Percentiles rank a stretch among this genome's conserved stretches.
phyloP scores from a whole-genome alignment of 2,329 filamentous ascomycete genomes.

The Shiraia bambusicola region DNA sequence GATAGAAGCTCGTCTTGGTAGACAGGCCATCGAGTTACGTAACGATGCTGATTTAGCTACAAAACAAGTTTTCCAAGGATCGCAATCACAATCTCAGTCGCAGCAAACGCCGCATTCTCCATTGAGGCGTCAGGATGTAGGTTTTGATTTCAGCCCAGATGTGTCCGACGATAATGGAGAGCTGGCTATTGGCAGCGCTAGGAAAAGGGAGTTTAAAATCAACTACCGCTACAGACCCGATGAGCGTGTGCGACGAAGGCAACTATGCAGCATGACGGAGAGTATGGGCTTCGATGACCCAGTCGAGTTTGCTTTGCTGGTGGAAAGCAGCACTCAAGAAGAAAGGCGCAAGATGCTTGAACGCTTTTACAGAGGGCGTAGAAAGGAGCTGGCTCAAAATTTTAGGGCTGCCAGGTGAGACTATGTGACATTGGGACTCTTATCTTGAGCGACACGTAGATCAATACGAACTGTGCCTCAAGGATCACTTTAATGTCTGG shows the following conservation, averaged over 20 bases:
- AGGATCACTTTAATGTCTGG: too few species aligned
- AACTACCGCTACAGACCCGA: conserved; percentile 71
- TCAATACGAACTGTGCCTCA: too few species aligned
- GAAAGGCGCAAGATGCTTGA: conserved; percentile 77
- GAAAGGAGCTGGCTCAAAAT: conserved; percentile 46
- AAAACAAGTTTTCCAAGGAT: conserved; percentile 60
- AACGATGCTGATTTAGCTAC: conserved; percentile 55
- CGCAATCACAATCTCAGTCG: conserved; percentile 36
- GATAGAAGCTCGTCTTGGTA: conserved; percentile 82
- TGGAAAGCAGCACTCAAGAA: conserved; percentile 87
- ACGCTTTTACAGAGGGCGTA: conserved; percentile 72
- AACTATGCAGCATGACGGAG: conserved; percentile 89
- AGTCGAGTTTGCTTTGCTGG: conserved; percentile 83
- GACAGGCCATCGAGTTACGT: conserved; percentile 66
- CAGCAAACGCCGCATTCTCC: conserved; percentile 6
- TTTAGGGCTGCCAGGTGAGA: not conserved
- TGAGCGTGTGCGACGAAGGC: conserved; percentile 69
- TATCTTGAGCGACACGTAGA: too few species aligned
- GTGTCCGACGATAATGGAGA: conserved; percentile 21
- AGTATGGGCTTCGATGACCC: conserved; percentile 74
- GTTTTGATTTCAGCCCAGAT: conserved; percentile 11
- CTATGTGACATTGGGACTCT: not conserved
- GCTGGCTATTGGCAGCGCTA: conserved; percentile 9
- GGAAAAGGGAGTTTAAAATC: conserved; percentile 45
- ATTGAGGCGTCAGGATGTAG: conserved; percentile 17